Evolutionary conservation across 352 stramenopile genomes (phyloP), one percentile per base, ranked within the genome.

Genomic region (Pythium vanterpoolii): DNA sequence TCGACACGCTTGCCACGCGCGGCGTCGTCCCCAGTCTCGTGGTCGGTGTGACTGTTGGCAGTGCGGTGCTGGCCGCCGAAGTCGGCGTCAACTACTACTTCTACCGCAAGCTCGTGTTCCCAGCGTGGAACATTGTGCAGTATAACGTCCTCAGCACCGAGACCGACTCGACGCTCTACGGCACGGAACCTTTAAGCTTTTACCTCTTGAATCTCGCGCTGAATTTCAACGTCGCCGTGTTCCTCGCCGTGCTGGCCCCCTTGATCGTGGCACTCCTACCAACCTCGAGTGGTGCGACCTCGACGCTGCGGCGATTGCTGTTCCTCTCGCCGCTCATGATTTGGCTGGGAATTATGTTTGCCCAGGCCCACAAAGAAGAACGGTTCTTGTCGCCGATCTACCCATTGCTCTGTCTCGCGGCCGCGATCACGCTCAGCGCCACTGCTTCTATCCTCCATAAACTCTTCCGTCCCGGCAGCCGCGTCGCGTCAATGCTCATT

Each of bases 361-460:
- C 82, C n/a, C 83, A 98, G 66, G 82, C 96, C 23, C 97, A 99
- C 83, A 99, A 99, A 69, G 97, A 99, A 66, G 97, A 99, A 77
- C 83, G 96, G 5, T 99, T 99, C 68, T 64, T 99, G 18, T 99
- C 96, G 60, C 95, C 96, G 0, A 77, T 98, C 7, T 99, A 99
- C 67, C 93, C 96, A 14, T 74, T 98, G 1, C 66, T 98, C 5
- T 93, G 81, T 58, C 66, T 97, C 21, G 69, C 73, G 27, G 90
- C 87, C 33, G 93, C 89, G 2, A 69, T 87, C 36, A 85, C 80
- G 16, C 60, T 97, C 16, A 84, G 86, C 43, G 70, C 72, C 11
- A 33, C 84, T 6, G 71, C 77, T 5, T 62, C 76, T 62, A 56
- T 66, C 11, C 46, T 84, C 5, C 64, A 66, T 40, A 48, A 59